Base-by-base conservation (phyloP, 1,284 basidiomycete genomes). In the Ganoderma lingzhi region DNA sequence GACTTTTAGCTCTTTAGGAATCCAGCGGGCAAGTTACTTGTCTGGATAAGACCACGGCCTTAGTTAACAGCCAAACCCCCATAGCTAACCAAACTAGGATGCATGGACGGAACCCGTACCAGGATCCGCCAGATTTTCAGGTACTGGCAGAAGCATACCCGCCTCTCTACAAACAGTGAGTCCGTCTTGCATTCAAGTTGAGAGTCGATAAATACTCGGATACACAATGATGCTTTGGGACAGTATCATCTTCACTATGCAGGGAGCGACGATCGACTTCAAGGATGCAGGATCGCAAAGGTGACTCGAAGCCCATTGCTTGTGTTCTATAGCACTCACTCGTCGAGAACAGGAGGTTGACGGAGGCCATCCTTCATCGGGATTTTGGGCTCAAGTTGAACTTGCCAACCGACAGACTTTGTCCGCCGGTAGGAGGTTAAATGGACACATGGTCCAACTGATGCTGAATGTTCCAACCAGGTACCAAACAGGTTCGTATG, bases 321-420 rank as follows among this genome's bases (percentile, higher is more conserved):
- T 45, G 2, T 23, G 19, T 8, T 44, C 12, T 51, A 17, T 9
- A 12, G 14, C n/a, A 30, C 32, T 30, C 6, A 42, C n/a, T 23
- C 9, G n/a, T 35, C 10, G 55, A 19, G 6, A 39, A 72, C 70
- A 94, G 95, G 75, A 84, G 87, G 37, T 82, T 97, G 69, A 96
- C 95, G 0, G 84, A 90, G 70, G 93, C 93, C 0, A 82, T 97
- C 19, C 84, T 97, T 28, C 81, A 86, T 70, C 86, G 90, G 23
- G 95, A 97, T 79, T 97, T 96, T 76, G 79, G 82, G 0, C 78
- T 97, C 53, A 80, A 83, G 28, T 73, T 97, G 0, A 76, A 82
- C 4, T 78, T 97, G 9, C 90, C 93, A 0, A 78, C 84, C 0
- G 87, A 95, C 78, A 83, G 96, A 64, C 81, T 98, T 3, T 97